Percentiles rank a stretch among this genome's conserved stretches.
These are phyloP conservation scores for Poronia punctata DNA, from an alignment of 495 filamentous ascomycete species.

Conservation along the genomic window DNA sequence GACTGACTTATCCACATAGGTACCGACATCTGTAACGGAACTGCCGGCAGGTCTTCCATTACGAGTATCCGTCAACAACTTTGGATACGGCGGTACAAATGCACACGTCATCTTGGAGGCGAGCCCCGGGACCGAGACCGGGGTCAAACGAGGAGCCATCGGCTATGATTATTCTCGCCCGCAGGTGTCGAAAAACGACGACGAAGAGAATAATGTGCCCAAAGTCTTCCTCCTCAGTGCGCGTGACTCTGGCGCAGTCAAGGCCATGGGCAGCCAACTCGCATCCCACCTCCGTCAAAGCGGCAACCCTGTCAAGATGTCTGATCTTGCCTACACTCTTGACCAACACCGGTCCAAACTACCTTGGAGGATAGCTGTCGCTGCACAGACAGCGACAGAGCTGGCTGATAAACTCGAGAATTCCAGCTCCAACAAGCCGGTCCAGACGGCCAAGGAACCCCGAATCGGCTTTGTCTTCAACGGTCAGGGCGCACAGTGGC, in stretches of 20 bases:
- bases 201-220: constrained; percentile 19
- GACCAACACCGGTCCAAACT: constrained; percentile 35
- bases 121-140: constrained; percentile 18
- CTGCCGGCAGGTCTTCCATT: constrained; percentile 14
- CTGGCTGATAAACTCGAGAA: constrained; percentile 29
- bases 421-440: constrained; percentile 19
- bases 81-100: constrained; percentile 53
- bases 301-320: constrained; percentile 14
- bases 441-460: constrained; percentile 22
- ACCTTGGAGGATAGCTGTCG: constrained; percentile 31
- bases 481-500: constrained; percentile 39
- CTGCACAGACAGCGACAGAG: constrained; percentile 30
- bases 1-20: too few relatives aligned
- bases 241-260: constrained; percentile 33
- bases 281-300: constrained; percentile 26
- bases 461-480: constrained; percentile 33
- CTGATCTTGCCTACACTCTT: constrained; percentile 36
- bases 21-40: not conserved
- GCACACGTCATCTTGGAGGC: constrained; percentile 48
- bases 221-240: constrained; percentile 42
- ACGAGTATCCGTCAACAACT: constrained; percentile 47
- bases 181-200: constrained; percentile 16
- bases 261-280: constrained; percentile 31
- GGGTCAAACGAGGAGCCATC: too few relatives aligned
- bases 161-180: constrained; percentile 13